Evolutionary conservation across 1,139 yeast genomes (phyloP).

Genomic region (Taiozyma sp.): DNA sequence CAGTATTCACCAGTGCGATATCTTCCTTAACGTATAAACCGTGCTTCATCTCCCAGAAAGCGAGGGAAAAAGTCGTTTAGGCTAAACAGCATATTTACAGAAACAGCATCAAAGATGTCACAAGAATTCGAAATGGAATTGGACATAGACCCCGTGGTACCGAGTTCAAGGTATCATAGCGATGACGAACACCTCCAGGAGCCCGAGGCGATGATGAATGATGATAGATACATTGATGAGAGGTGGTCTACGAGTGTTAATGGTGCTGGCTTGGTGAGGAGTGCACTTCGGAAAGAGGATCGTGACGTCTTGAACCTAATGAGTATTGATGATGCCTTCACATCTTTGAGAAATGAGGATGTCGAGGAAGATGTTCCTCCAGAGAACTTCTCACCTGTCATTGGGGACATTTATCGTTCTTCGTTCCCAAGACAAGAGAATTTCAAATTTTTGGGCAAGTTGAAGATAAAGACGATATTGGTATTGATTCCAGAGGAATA

Average conservation of each 20-base stretch:
- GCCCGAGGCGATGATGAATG: slow-evolving; percentile 3
- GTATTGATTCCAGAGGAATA: slow-evolving; percentile 91
- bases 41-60: background rate
- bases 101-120: slow-evolving; percentile 7
- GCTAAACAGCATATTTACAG: background rate
- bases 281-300: background rate
- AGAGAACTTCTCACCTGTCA: slow-evolving; percentile 86
- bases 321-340: slow-evolving; percentile 5
- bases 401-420: slow-evolving; percentile 75
- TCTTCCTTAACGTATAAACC: background rate
- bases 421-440: slow-evolving; percentile 87
- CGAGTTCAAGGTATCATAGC: slow-evolving; percentile 5
- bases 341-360: background rate
- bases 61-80: background rate
- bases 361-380: slow-evolving; percentile 51
- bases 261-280: background rate
- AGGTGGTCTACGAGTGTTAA: background rate
- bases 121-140: slow-evolving; percentile 17
- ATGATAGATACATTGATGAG: slow-evolving; percentile 7
- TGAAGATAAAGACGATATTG: slow-evolving; percentile 68
- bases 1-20: background rate
- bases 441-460: slow-evolving; percentile 59
- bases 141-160: slow-evolving; percentile 6
- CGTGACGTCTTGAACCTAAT: slow-evolving; percentile 1
- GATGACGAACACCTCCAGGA: slow-evolving; percentile 9